phyloP scores from a whole-genome alignment of 768 basidiomycete species.

The Tulasnella sp. region DNA sequence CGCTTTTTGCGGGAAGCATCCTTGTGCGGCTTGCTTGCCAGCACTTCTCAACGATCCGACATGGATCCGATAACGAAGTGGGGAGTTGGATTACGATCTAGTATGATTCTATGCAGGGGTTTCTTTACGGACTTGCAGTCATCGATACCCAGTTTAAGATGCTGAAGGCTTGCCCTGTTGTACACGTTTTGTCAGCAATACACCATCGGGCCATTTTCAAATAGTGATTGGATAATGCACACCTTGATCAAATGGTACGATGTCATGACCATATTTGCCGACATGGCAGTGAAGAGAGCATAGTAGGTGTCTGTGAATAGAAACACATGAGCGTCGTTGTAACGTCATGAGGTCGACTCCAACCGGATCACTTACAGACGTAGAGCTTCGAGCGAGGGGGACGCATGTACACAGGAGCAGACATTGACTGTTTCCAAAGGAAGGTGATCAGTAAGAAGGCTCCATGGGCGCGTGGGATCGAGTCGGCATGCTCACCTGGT shows the following conservation, averaged over 20 bases:
- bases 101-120: no score
- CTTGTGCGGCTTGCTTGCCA: no score
- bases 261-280: not conserved
- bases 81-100: no score
- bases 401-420: slow-evolving; percentile 47
- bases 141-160: no score
- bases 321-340: not conserved
- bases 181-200: no score
- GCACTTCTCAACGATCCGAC: no score
- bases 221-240: not conserved
- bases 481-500: slow-evolving; percentile 41
- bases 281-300: slow-evolving; percentile 6
- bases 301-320: slow-evolving; percentile 38
- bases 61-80: no score
- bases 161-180: no score
- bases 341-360: not conserved
- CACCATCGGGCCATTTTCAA: no score
- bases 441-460: slow-evolving; percentile 19
- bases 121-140: no score
- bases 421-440: slow-evolving; percentile 33
- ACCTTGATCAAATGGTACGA: not conserved
- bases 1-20: no score
- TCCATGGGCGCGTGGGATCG: slow-evolving; percentile 12
- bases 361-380: slow-evolving; percentile 37
- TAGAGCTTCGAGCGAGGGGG: slow-evolving; percentile 50